Evolutionary conservation across 306 rosid species (phyloP).

Genomic region (Dicorynia guianensis): DNA sequence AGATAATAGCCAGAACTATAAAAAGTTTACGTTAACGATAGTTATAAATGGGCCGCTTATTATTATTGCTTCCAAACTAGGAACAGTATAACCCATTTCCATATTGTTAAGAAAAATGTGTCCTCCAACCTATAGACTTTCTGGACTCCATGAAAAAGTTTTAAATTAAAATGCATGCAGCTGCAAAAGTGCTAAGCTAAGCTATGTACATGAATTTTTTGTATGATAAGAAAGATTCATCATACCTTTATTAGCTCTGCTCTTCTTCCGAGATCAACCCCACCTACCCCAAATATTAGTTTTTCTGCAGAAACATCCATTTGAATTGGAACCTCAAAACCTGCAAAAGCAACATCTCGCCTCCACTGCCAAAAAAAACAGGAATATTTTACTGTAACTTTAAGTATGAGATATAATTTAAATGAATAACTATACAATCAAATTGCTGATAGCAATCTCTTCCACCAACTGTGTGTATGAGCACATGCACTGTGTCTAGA

Average conservation of each 20-base stretch:
- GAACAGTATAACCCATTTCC: not conserved
- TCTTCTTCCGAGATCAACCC: slow-evolving; percentile 82
- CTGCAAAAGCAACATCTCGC: slow-evolving; percentile 95
- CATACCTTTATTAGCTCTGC: slow-evolving; percentile 79
- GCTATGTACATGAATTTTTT: not conserved
- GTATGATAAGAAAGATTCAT: slow-evolving; percentile 13
- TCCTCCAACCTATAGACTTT: not conserved
- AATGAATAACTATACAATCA: not conserved
- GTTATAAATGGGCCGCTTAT: not conserved
- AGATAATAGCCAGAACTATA: slow-evolving; percentile 8
- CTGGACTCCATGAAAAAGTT: not conserved
- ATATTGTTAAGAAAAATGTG: not conserved
- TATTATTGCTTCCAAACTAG: not conserved
- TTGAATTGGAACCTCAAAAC: slow-evolving; percentile 88
- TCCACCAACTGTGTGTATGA: no score
- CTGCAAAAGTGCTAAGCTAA: not conserved
- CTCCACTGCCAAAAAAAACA: slow-evolving; percentile 64
- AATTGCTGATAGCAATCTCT: slow-evolving; percentile 12
- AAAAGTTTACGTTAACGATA: slow-evolving; percentile 8
- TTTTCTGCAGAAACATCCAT: slow-evolving; percentile 94
- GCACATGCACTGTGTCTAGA: not conserved
- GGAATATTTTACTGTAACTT: slow-evolving; percentile 6
- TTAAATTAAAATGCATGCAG: not conserved
- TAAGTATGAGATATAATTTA: not conserved
- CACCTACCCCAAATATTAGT: slow-evolving; percentile 77